Evolutionary conservation across 2,329 filamentous ascomycete species (phyloP).

Genomic region (Arthrinium phaeospermum): DNA sequence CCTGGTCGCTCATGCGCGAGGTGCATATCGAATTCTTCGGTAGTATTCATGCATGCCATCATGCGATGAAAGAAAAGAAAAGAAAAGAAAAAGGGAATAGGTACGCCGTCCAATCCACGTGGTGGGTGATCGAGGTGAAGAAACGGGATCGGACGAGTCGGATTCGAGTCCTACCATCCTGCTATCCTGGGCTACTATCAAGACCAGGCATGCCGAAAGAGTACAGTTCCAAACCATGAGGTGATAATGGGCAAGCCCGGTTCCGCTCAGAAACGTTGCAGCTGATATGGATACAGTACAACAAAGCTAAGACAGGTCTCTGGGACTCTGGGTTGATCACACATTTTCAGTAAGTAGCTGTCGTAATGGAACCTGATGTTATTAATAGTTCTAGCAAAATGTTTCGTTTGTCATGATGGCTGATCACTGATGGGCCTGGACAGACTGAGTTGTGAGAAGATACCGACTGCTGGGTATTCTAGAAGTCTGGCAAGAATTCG

Average conservation of each 20-base stretch:
- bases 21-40: not conserved
- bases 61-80: not conserved
- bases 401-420: not conserved
- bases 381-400: not conserved
- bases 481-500: not conserved
- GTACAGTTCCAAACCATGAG: not conserved
- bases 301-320: not conserved
- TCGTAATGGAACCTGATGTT: not conserved
- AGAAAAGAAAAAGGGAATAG: not conserved
- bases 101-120: slow-evolving; percentile 4
- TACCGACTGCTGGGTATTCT: not conserved
- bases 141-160: slow-evolving; percentile 8
- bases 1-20: slow-evolving; percentile 16
- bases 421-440: not conserved
- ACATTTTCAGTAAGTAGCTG: not conserved
- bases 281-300: slow-evolving; percentile 6
- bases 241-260: not conserved
- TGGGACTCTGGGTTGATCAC: not conserved
- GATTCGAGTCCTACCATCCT: not conserved
- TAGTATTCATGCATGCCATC: slow-evolving; percentile 11
- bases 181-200: not conserved
- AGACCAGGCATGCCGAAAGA: not conserved
- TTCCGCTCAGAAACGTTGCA: not conserved
- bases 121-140: slow-evolving; percentile 7
- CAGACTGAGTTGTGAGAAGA: not conserved